These are phyloP conservation scores for Ilyonectria robusta DNA, from an alignment of 2,329 filamentous ascomycete genomes.

Conservation along the genomic window DNA sequence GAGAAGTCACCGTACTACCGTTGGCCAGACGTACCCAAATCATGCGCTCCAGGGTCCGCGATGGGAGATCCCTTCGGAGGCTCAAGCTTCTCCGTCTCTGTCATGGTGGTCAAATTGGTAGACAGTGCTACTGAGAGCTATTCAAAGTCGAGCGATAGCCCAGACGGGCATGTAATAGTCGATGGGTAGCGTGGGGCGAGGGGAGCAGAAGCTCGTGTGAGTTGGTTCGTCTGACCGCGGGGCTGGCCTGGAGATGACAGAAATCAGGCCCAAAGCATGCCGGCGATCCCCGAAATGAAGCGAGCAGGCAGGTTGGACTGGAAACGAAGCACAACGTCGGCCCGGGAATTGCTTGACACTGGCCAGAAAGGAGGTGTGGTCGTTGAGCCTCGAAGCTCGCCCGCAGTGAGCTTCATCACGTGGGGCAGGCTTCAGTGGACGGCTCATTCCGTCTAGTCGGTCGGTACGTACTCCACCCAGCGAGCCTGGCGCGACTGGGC, in stretches of 20 bases:
- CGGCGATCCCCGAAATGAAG: constrained; percentile 13
- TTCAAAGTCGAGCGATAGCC: constrained; percentile 11
- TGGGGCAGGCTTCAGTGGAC: constrained; percentile 38
- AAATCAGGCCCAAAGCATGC: constrained; percentile 21
- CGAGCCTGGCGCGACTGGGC: constrained; percentile 27
- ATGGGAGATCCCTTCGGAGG: constrained; percentile 51
- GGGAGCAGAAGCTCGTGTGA: constrained; percentile 30
- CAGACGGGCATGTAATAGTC: constrained; percentile 40
- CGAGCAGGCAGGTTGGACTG: constrained; percentile 11
- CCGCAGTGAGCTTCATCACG: constrained; percentile 44
- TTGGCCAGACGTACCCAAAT: constrained; percentile 62
- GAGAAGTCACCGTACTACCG: constrained; percentile 11
- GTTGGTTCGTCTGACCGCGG: constrained; percentile 21
- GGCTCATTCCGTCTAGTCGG: constrained; percentile 31
- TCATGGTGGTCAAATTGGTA: constrained; percentile 43
- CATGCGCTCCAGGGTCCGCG: constrained; percentile 72
- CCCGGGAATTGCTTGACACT: constrained; percentile 25
- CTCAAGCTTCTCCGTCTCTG: constrained; percentile 50
- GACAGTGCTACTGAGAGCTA: constrained; percentile 24
- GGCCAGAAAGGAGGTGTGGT: constrained; percentile 39
- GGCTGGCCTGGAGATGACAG: constrained; percentile 21
- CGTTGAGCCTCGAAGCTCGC: constrained; percentile 35
- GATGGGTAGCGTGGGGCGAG: constrained; percentile 40
- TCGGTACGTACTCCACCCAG: constrained; percentile 26
- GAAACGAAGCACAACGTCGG: constrained; percentile 19